Percentiles rank a stretch among this genome's conserved stretches.
Conservation (phyloP, 192 early-diverging fungal genomes). For the Entomortierella chlamydospora region DNA sequence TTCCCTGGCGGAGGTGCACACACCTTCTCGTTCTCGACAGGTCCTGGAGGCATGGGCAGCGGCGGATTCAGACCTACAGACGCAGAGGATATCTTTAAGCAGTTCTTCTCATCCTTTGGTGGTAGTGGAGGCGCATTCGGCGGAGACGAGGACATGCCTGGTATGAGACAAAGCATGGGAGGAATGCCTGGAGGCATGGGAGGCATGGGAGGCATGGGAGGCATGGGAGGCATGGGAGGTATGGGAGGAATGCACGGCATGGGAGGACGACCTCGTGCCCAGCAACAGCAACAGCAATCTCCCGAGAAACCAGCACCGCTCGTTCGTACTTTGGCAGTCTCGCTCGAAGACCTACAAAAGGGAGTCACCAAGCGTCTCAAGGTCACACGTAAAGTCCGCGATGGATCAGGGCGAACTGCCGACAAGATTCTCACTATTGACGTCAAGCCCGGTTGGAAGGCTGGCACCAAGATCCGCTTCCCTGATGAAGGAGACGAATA, state of each 20-base stretch:
- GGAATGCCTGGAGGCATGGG: constrained; percentile 63
- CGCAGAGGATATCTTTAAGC: constrained; percentile 92
- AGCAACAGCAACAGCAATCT: constrained; percentile 20
- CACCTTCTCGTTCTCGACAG: constrained; percentile 74
- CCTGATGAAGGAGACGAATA: constrained; percentile 90
- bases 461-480: constrained; percentile 96
- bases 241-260: constrained; percentile 36
- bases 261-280: constrained; percentile 11
- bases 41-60: constrained; percentile 14
- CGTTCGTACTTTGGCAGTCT: constrained; percentile 75
- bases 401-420: constrained; percentile 57
- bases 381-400: constrained; percentile 76
- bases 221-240: constrained; percentile 53
- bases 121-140: constrained; percentile 48
- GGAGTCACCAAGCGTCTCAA: constrained; percentile 94
- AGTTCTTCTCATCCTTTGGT: constrained; percentile 84
- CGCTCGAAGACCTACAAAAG: constrained; percentile 93
- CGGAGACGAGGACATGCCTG: constrained; percentile 50
- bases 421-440: constrained; percentile 90
- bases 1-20: constrained; percentile 71
- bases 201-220: constrained; percentile 57
- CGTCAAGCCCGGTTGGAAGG: constrained; percentile 97
- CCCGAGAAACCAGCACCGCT: constrained; percentile 71
- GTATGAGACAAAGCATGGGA: constrained; percentile 54
- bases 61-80: constrained; percentile 77